phyloP scores from a whole-genome alignment of 306 rosid genomes.

The Lathyrus oleraceus region DNA sequence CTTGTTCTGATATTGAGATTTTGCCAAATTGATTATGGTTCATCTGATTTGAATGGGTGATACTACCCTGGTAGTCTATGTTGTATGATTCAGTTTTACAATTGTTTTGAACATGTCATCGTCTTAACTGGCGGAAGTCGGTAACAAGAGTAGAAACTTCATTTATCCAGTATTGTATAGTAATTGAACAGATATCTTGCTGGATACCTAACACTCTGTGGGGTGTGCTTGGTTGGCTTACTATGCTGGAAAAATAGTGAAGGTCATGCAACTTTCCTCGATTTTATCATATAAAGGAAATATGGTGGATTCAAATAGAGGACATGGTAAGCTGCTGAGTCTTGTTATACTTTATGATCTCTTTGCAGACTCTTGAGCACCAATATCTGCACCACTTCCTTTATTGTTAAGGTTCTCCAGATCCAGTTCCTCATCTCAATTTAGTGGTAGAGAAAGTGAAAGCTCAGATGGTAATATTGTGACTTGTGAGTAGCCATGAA shows the following conservation, averaged over 20 bases:
- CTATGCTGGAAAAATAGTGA: background rate
- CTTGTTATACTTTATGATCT: slow-evolving; percentile 78
- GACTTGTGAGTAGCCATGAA: slow-evolving; percentile 50
- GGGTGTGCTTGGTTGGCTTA: background rate
- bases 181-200: background rate
- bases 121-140: background rate
- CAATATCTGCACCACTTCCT: slow-evolving; percentile 95
- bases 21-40: background rate
- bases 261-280: background rate
- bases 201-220: background rate
- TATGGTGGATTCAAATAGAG: background rate
- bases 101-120: background rate
- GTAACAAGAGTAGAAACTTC: too few relatives aligned
- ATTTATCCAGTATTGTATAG: too few relatives aligned
- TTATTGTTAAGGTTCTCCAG: slow-evolving; percentile 70
- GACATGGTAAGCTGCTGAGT: background rate
- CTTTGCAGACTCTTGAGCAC: slow-evolving; percentile 78
- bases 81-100: background rate
- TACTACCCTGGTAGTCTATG: background rate
- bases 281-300: background rate
- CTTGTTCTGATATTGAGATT: background rate
- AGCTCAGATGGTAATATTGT: slow-evolving; percentile 49
- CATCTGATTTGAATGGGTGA: background rate
- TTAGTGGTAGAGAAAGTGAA: slow-evolving; percentile 58
- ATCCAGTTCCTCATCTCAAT: slow-evolving; percentile 51